Evolutionary conservation across 1,139 yeast genomes (phyloP).

Genomic region (Arxiozyma bovina): DNA sequence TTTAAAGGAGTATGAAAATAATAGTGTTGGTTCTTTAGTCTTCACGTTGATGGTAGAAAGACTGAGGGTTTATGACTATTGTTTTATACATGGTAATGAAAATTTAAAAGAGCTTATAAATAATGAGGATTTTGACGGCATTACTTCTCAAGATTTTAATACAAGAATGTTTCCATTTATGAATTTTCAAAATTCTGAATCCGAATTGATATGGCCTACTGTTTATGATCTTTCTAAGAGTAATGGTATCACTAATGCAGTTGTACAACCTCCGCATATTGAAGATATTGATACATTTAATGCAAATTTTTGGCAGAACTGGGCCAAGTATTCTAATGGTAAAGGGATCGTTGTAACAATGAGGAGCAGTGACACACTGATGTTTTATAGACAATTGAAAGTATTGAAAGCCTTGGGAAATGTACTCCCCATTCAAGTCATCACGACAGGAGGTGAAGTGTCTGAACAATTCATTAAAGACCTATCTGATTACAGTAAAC

Average conservation of each 20-base stretch:
- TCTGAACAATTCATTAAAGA: conserved; percentile 14
- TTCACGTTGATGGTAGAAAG: conserved; percentile 10
- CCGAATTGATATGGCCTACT: conserved; percentile 4
- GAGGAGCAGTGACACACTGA: conserved; percentile 37
- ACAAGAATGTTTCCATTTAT: conserved; percentile 10
- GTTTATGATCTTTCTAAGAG: neutral
- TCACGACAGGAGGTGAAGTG: conserved; percentile 36
- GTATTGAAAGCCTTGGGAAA: conserved; percentile 41
- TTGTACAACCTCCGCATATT: conserved; percentile 3
- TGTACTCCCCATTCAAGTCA: conserved; percentile 46
- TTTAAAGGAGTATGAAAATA: conserved; percentile 8
- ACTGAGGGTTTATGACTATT: conserved; percentile 6
- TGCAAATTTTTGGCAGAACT: conserved; percentile 27
- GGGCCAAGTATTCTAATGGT: conserved; percentile 33
- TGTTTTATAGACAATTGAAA: conserved; percentile 40
- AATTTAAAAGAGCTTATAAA: conserved; percentile 11
- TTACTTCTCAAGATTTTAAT: conserved; percentile 2
- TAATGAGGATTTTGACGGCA: neutral
- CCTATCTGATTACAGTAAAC: conserved; percentile 8
- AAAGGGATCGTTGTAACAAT: conserved; percentile 46
- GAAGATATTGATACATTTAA: conserved; percentile 9
- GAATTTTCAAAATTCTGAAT: conserved; percentile 4
- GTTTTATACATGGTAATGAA: conserved; percentile 13
- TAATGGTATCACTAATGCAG: neutral
- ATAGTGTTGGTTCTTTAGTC: conserved; percentile 11